Evolutionary conservation across 176 grass and related monocot genomes (phyloP).

Genomic region (Aegilops speltoides): DNA sequence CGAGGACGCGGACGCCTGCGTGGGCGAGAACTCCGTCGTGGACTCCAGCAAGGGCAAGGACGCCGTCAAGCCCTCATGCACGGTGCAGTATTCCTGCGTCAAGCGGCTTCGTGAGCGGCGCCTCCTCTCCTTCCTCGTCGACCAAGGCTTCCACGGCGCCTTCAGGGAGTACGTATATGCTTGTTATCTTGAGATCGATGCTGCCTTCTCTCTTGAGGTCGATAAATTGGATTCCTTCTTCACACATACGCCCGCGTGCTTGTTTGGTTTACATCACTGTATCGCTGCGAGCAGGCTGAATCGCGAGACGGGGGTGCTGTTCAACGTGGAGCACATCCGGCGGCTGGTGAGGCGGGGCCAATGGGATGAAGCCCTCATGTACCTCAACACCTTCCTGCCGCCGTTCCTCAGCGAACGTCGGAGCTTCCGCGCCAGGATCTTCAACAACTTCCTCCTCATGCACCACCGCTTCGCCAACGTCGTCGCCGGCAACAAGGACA

Average conservation of each 20-base stretch:
- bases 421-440: not conserved
- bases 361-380: not conserved
- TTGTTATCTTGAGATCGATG: not conserved
- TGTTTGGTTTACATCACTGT: not conserved
- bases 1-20: not conserved
- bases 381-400: not conserved
- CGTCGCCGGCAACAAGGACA: not conserved
- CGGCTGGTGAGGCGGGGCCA: not conserved
- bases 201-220: not conserved
- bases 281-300: not conserved
- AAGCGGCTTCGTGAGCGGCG: too few relatives aligned
- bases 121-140: too few relatives aligned
- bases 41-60: not conserved
- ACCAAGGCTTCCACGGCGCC: not conserved
- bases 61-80: too few relatives aligned
- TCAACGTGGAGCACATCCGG: not conserved
- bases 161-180: not conserved
- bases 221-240: not conserved
- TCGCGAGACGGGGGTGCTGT: not conserved
- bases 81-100: too few relatives aligned
- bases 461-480: slow-evolving; percentile 3
- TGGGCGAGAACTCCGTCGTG: not conserved
- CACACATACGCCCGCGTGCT: not conserved
- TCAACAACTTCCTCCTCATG: not conserved
- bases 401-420: not conserved